Conservation (phyloP, 352 stramenopile genomes). For the Blastocystis sp. region DNA sequence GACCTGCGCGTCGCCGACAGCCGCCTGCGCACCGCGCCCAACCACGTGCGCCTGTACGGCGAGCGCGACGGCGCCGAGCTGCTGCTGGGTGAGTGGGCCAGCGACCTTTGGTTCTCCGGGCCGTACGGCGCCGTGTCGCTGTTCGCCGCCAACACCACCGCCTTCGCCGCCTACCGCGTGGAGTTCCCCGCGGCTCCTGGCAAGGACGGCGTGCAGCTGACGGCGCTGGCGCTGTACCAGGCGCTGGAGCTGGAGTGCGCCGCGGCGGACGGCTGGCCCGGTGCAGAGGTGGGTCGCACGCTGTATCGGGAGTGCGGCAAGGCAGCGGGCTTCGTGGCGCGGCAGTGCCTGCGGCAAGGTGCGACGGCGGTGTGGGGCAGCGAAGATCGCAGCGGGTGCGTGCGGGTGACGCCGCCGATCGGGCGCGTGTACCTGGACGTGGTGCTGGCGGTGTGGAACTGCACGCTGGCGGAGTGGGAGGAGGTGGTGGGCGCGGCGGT, state of each 20-base stretch:
- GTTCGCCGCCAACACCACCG: not conserved
- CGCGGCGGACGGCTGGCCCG: not conserved
- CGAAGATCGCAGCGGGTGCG: slow-evolving; percentile 1
- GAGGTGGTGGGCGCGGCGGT: not conserved
- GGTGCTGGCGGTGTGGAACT: not conserved
- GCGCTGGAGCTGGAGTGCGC: not conserved
- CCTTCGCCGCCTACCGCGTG: slow-evolving; percentile 8
- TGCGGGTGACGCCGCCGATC: not conserved
- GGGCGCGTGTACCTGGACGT: not conserved
- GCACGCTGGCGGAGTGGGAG: not conserved
- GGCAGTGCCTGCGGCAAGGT: not conserved
- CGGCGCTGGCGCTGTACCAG: not conserved
- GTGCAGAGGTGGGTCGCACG: not conserved
- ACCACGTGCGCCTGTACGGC: not conserved
- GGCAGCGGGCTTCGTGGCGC: not conserved
- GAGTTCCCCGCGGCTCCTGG: not conserved
- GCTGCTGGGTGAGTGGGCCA: not conserved
- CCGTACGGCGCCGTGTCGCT: not conserved
- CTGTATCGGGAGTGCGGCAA: not conserved
- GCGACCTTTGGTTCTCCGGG: not conserved
- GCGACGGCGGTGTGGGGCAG: not conserved
- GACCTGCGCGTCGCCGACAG: not conserved
- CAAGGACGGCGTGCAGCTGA: not conserved
- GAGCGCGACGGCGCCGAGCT: not conserved
- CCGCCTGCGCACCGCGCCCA: slow-evolving; percentile 13